Evolutionary conservation across 331 rosid species (phyloP), one percentile per base, ranked within the genome.

Genomic region (Rosa hybrid): DNA sequence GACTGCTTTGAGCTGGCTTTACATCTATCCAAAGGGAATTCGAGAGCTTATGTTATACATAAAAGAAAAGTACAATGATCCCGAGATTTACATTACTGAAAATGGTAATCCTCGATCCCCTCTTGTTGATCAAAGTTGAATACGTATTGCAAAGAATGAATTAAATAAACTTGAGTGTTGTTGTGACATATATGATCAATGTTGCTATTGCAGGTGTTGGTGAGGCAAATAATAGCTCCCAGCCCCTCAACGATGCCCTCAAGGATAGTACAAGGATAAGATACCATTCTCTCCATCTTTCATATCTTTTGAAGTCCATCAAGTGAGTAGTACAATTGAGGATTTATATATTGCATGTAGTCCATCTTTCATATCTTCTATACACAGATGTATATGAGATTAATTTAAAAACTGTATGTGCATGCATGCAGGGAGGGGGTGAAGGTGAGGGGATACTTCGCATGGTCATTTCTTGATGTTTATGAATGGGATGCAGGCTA

Each of bases 1-100:
- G 94, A 94, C 94, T 65, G 84, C 80, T 30, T 87, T 91, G 48
- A 80, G 74, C 12, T 91, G 94, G 93, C 91, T 93, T 46, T 86
- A 83, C 75, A 70, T 90, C 83, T 91, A 87, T 79, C 93, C 97
- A 34, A 87, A 53, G 9, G 98, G 97, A 72, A 87, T 91, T 77
- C 83, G 79, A 76, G 82, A 80, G 54, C 68, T 90, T 2, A 53
- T 90, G 62, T 38, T 77, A 2, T 87, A 91, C 75, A 85, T 90
- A 6, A 88, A 86, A 83, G 45, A 67, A 23, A 83, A 91, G 48
- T 90, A 83, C 80, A 86, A 84, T 78, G 60, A 90, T 68, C 94
- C 97, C 7, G 18, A 82, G 34, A 90, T 91, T 59, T 91, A 81
- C 87, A 89, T 93, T 49, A 93, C 92, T 50, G 79, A 76, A 45